These are phyloP conservation scores for Salix brachista DNA, from an alignment of 345 rosid species.

Conservation along the genomic window DNA sequence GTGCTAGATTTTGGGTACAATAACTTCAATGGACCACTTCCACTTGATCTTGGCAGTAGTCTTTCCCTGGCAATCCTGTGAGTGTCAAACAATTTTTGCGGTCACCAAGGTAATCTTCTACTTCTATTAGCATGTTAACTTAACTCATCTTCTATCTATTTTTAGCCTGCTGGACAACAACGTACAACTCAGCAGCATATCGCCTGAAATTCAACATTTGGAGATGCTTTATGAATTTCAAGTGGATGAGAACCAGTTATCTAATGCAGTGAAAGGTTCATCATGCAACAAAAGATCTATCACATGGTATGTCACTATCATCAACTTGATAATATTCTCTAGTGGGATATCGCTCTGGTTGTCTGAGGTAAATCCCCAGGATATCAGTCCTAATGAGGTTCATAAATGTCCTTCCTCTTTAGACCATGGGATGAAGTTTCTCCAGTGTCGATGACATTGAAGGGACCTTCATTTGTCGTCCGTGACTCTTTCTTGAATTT, in stretches of 20 bases:
- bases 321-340: neutral
- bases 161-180: conserved; percentile 54
- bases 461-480: neutral
- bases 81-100: conserved; percentile 18
- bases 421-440: neutral
- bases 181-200: conserved; percentile 29
- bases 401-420: neutral
- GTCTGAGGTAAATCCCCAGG: neutral
- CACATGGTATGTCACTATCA: conserved; percentile 20
- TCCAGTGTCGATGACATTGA: neutral
- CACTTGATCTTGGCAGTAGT: conserved; percentile 37
- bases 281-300: conserved; percentile 12
- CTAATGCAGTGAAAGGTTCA: conserved; percentile 21
- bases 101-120: neutral
- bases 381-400: neutral
- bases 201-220: conserved; percentile 40
- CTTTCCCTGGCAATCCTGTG: conserved; percentile 45
- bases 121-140: neutral
- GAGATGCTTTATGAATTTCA: conserved; percentile 39
- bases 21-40: conserved; percentile 60
- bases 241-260: conserved; percentile 34
- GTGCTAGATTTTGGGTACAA: conserved; percentile 74
- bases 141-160: neutral
- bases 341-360: neutral
- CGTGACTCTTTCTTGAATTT: neutral